Evolutionary conservation across 2,329 filamentous ascomycete species (phyloP), one percentile per base, ranked within the genome.

Genomic region (Botrytis cinerea): DNA sequence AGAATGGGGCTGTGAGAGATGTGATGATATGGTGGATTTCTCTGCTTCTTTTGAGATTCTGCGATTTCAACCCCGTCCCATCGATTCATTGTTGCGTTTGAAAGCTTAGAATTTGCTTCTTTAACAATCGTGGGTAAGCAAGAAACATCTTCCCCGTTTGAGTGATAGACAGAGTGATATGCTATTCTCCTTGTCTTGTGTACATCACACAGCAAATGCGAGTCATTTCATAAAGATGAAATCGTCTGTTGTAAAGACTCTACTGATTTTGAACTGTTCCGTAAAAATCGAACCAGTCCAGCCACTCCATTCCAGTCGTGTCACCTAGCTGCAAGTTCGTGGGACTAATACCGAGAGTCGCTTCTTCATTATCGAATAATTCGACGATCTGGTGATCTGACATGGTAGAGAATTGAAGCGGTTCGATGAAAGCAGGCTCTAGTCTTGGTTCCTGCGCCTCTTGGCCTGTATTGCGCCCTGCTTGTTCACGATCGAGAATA

Each of bases 321-420:
- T 79, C 78, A 54, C 78, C 75, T 60, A 78, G 75, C 67, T 77
- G 76, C 32, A 80, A 75, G 40, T 74, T 74, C 2, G 74, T 73
- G 35, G 77, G 57, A 63, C 72, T 77, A 18, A 57, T 78, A 14
- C 89, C 87, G 75, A 91, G 87, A 25, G 87, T 86, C 40, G 89
- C 87, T 6, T 87, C 89, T 0, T 89, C 88, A 75, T 88, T 87
- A 78, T 90, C 91, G 43, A 92, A 85, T 7, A 90, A 88, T 75
- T 91, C 89, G 8, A 89, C 85, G 64, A 92, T 90, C 78, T 92
- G 89, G 73, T 91, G 86, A 73, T 91, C 89, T 0, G 90, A 92
- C 90, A 92, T 92, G 46, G 89, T 84, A 3, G 89, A 91, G 79
- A 92, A 91, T 38, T 89, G 88, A 35, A 91, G 78, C 7, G 87